phyloP scores from a whole-genome alignment of 2,329 filamentous ascomycete species.

The Ophiostoma sp. region DNA sequence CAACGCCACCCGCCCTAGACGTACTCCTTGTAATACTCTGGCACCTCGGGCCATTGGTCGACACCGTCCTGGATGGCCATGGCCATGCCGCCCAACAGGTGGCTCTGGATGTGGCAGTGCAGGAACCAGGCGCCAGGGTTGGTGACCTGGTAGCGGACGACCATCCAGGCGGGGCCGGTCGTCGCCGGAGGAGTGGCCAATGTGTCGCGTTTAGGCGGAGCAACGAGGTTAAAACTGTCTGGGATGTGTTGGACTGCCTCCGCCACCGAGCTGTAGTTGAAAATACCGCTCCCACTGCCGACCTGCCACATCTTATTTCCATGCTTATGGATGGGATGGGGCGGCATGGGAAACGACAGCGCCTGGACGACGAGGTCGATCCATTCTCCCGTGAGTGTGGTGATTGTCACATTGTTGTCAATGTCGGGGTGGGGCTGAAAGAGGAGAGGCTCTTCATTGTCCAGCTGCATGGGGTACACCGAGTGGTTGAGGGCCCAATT shows the following conservation, averaged over 20 bases:
- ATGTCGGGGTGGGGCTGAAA: conserved; percentile 43
- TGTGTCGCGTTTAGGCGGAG: conserved; percentile 55
- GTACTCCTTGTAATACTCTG: conserved; percentile 29
- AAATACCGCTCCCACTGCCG: conserved; percentile 52
- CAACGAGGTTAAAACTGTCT: conserved; percentile 56
- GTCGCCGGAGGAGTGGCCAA: conserved; percentile 42
- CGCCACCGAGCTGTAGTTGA: conserved; percentile 53
- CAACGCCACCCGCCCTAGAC: background rate
- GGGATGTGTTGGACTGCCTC: conserved; percentile 52
- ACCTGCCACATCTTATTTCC: conserved; percentile 60
- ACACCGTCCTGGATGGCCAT: conserved; percentile 52
- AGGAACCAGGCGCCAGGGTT: conserved; percentile 57
- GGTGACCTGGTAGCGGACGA: conserved; percentile 52
- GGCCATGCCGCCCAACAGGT: conserved; percentile 57
- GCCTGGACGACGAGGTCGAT: conserved; percentile 56
- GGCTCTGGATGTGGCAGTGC: conserved; percentile 58
- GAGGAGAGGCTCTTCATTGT: conserved; percentile 46
- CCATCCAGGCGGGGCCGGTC: conserved; percentile 46
- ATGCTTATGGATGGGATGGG: conserved; percentile 66
- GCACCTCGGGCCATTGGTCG: conserved; percentile 46
- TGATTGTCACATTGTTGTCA: conserved; percentile 50
- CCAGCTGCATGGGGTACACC: conserved; percentile 43
- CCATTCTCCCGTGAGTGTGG: conserved; percentile 51
- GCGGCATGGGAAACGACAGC: conserved; percentile 47
- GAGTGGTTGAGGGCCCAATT: conserved; percentile 55